A percentile compares a stretch with the other conserved stretches of the same genome.
Evolutionary conservation across 2,329 filamentous ascomycete species (phyloP).

Genomic region (Mycosphaerella sp.): DNA sequence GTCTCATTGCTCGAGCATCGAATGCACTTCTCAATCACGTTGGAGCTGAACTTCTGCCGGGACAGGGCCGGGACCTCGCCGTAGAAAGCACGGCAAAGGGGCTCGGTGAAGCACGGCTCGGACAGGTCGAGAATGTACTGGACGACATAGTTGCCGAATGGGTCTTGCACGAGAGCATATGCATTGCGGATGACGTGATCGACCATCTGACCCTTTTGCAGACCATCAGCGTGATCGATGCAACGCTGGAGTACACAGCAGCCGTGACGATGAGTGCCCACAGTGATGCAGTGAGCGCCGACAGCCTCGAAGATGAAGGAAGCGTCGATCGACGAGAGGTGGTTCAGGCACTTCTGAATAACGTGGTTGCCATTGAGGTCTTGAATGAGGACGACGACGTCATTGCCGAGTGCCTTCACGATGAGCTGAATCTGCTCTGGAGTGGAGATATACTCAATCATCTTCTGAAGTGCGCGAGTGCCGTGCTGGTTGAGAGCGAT

Average conservation of each 20-base stretch:
- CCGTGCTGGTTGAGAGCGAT: conserved; percentile 97
- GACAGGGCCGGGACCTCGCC: conserved; percentile 67
- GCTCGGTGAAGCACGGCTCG: conserved; percentile 80
- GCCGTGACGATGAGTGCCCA: conserved; percentile 94
- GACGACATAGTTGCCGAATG: conserved; percentile 97
- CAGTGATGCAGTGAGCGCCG: conserved; percentile 74
- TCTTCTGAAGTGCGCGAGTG: conserved; percentile 94
- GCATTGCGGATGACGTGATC: conserved; percentile 80
- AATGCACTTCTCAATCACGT: conserved; percentile 89
- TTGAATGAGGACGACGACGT: conserved; percentile 91
- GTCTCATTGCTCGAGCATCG: conserved; percentile 71
- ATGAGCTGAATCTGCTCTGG: conserved; percentile 79
- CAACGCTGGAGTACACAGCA: conserved; percentile 98
- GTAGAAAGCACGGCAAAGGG: conserved; percentile 73
- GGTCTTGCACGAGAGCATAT: conserved; percentile 86
- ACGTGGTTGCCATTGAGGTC: conserved; percentile 98
- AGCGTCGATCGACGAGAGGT: conserved; percentile 73
- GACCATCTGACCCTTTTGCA: conserved; percentile 83
- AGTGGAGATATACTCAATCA: conserved; percentile 95
- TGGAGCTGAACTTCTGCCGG: conserved; percentile 98
- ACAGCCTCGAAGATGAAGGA: conserved; percentile 98
- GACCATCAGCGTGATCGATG: conserved; percentile 89
- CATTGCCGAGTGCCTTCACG: conserved; percentile 71
- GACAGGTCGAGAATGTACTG: conserved; percentile 96
- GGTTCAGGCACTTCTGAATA: conserved; percentile 98